Evolutionary conservation across 768 basidiomycete genomes (phyloP), one percentile per base, ranked within the genome.

Genomic region (Mycena capillaripes): DNA sequence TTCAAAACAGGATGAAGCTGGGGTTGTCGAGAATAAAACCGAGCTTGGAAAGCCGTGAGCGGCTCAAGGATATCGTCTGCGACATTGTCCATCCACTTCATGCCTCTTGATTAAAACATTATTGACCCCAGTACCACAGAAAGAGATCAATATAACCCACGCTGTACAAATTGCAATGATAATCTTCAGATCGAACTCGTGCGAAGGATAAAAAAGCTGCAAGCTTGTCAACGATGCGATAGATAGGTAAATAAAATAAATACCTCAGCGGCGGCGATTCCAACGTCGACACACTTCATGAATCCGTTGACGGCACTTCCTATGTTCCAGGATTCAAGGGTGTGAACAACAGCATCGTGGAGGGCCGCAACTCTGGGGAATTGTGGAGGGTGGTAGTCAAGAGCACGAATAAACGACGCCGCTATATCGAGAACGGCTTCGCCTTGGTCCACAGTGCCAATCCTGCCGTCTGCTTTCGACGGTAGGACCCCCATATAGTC

Each of bases 71-170:
- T 66, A 16, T 16, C 53, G 53, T 66, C 65, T 0, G 65, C 65
- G n/a, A 66, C 65, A 21, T 56, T 57, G 53, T 66, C 65, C 55
- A 66, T 66, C 65, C 65, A 66, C 55, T 66, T 66, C 65, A 66
- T 66, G 53, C 65, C 53, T 63, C 61, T n/a, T n/a, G n/a, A n/a
- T 63, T 1, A 55, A 32, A n/a, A n/a, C 3, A 55, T n/a, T 2
- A 10, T 34, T 19, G 10, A 2, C 30, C 52, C 19, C 52, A 53
- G 30, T 17, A 29, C n/a, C 8, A 17, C 53, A 7, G 14, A 55
- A n/a, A 30, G 1, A 4, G 53, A 4, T 19, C 30, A 55, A 17
- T 7, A 30, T 17, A 53, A 17, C 53, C 34, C 1, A 34, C 53
- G 53, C 53, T 56, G 65, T 66, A 32, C 52, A 55, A 56, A 66